These are phyloP conservation scores for Dendrostoma leiphaemia DNA, from an alignment of 2,329 filamentous ascomycete species.

Conservation along the genomic window DNA sequence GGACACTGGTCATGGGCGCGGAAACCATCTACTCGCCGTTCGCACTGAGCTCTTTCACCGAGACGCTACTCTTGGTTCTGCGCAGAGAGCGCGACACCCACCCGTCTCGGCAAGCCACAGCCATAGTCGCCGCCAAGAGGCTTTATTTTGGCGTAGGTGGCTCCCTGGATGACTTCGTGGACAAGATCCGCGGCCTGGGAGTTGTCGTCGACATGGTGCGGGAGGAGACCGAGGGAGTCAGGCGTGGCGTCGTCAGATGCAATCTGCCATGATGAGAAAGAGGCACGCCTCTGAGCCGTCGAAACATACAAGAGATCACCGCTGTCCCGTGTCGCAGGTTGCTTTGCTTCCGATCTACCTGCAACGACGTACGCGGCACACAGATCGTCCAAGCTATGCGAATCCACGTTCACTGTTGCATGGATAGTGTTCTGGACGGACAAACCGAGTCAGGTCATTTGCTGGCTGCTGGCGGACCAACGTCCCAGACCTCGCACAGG, in stretches of 20 bases:
- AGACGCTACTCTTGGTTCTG: slow-evolving; percentile 62
- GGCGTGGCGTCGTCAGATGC: slow-evolving; percentile 58
- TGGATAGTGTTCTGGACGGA: too few species aligned
- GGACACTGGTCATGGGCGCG: slow-evolving; percentile 64
- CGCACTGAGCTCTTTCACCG: slow-evolving; percentile 66
- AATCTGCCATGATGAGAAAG: slow-evolving; percentile 28
- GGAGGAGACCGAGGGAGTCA: slow-evolving; percentile 60
- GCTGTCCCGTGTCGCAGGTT: too few species aligned
- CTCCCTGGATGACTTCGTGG: slow-evolving; percentile 72
- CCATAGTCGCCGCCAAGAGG: slow-evolving; percentile 72
- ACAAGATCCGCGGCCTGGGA: slow-evolving; percentile 47
- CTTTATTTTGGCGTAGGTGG: slow-evolving; percentile 85
- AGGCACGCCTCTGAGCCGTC: neutral
- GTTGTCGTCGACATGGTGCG: slow-evolving; percentile 48
- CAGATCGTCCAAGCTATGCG: too few species aligned
- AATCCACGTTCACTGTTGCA: too few species aligned
- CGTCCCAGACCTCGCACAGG: too few species aligned
- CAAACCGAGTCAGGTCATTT: too few species aligned
- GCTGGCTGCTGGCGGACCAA: too few species aligned
- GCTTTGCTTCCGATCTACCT: too few species aligned
- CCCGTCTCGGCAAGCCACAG: slow-evolving; percentile 47
- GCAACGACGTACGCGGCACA: too few species aligned
- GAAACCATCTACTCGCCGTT: slow-evolving; percentile 83
- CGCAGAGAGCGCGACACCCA: slow-evolving; percentile 38
- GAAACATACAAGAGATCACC: neutral